Base-by-base conservation (phyloP, 1,284 basidiomycete species). In the Tylopilus sp. region DNA sequence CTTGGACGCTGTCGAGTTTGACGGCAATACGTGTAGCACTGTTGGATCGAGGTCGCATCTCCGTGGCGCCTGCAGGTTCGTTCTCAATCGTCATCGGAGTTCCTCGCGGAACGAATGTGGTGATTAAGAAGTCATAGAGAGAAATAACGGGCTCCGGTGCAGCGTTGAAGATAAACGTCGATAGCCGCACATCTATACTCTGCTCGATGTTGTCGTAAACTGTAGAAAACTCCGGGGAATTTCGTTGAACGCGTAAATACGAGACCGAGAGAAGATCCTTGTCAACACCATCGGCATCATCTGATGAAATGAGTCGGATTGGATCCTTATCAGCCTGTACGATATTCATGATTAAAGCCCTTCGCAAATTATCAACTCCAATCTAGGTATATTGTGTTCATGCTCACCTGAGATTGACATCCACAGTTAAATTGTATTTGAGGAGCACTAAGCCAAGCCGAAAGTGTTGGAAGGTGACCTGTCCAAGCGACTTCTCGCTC, bases 111-210 rank as follows among this genome's bases (percentile, higher is more conserved):
- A 92, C 88, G 68, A 97, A 97, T 0, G 94, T 96, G 7, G 91
- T 89, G 88, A 99, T 96, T 70, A 99, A 85, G 73, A 97, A 98
- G 71, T 99, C 94, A 69, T 98, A 99, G 10, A 99, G 73, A 2
- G 86, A 80, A 36, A 99, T 74, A 41, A 99, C 87, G 17, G 95
- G 94, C 63, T 94, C 92, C 2, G 96, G 93, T 4, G 90, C 89
- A 2, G 91, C 84, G 53, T 86, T 83, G 69, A 99, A 85, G 55
- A 94, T 81, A 70, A 99, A 88, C 0, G 96, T 98, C 4, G 95
- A 96, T 39, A 99, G 77, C 59, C 86, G 85, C 53, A 94, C 82
- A 62, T 94, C 87, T 51, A 99, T 82, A 52, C 74, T 89, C 70
- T 97, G 91, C 62, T 97, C 89, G 48, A 95, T 85, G 14, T 89